Conservation (phyloP, 768 basidiomycete species). For the Pulveroboletus sp. region DNA sequence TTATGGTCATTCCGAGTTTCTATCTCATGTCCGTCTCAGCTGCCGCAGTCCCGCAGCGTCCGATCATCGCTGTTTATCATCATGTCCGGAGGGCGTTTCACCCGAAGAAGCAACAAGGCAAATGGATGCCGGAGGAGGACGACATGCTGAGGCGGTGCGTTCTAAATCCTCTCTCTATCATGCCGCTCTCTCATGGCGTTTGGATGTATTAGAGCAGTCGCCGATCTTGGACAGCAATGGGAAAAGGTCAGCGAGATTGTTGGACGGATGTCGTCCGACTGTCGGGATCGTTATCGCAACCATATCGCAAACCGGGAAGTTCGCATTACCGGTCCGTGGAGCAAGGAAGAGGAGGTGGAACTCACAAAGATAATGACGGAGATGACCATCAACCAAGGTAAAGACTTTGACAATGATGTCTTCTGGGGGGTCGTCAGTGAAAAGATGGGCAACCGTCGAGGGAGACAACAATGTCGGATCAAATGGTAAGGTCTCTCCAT, state of each 20-base stretch:
- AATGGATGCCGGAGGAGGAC: slow-evolving; percentile 69
- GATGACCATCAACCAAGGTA: slow-evolving; percentile 70
- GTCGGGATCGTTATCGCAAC: slow-evolving; percentile 83
- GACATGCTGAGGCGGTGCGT: slow-evolving; percentile 56
- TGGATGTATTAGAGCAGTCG: slow-evolving; percentile 52
- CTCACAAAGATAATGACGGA: slow-evolving; percentile 71
- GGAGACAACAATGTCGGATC: slow-evolving; percentile 80
- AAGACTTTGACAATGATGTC: slow-evolving; percentile 70
- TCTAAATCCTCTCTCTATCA: neutral
- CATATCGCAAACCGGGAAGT: slow-evolving; percentile 67
- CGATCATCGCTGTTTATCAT: slow-evolving; percentile 82
- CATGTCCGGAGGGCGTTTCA: slow-evolving; percentile 68
- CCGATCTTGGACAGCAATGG: slow-evolving; percentile 72
- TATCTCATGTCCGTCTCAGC: slow-evolving; percentile 40
- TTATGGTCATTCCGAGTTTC: neutral
- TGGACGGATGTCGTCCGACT: slow-evolving; percentile 74
- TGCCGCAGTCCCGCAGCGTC: slow-evolving; percentile 64
- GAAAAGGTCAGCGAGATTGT: slow-evolving; percentile 69
- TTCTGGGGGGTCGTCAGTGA: slow-evolving; percentile 80
- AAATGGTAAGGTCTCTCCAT: slow-evolving; percentile 58
- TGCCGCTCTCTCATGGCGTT: slow-evolving; percentile 4
- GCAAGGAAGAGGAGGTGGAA: slow-evolving; percentile 73
- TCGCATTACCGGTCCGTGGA: slow-evolving; percentile 67
- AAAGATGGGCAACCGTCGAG: slow-evolving; percentile 70
- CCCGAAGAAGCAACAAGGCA: slow-evolving; percentile 65